Evolutionary conservation across 805 yeast species (phyloP).

Genomic region (Yamadazyma olivae): DNA sequence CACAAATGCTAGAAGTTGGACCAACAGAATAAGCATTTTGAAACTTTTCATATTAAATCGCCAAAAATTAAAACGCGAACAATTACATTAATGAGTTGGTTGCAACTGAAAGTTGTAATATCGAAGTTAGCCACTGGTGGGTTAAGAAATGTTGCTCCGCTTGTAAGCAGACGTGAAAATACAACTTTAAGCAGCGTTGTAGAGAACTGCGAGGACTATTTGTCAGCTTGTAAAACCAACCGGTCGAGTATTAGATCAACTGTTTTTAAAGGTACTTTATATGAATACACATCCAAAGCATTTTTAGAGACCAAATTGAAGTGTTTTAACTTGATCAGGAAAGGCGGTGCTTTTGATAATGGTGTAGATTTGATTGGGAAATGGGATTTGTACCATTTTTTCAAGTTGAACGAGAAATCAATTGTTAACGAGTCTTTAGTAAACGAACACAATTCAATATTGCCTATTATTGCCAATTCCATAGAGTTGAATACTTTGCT

Average conservation of each 20-base stretch:
- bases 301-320: conserved; percentile 36
- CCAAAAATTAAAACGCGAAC: no score
- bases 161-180: no score
- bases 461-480: conserved; percentile 16
- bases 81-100: no score
- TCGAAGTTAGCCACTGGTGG: no score
- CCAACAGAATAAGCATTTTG: no score
- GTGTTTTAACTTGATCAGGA: conserved; percentile 36
- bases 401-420: conserved; percentile 10
- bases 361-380: conserved; percentile 56
- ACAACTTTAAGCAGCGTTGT: no score
- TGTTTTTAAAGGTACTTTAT: conserved; percentile 54
- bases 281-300: conserved; percentile 45
- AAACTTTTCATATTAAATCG: no score
- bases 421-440: conserved; percentile 2
- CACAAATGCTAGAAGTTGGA: no score
- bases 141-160: no score
- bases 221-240: conserved; percentile 24
- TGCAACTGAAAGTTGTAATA: no score
- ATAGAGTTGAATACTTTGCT: conserved; percentile 14
- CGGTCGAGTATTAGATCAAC: conserved; percentile 28
- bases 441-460: background rate
- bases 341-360: conserved; percentile 56
- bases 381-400: conserved; percentile 41
- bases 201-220: conserved; percentile 14